A percentile compares a stretch with the other conserved stretches of the same genome.
phyloP scores from a whole-genome alignment of 2,329 filamentous ascomycete genomes.

The Curvularia spicifera region DNA sequence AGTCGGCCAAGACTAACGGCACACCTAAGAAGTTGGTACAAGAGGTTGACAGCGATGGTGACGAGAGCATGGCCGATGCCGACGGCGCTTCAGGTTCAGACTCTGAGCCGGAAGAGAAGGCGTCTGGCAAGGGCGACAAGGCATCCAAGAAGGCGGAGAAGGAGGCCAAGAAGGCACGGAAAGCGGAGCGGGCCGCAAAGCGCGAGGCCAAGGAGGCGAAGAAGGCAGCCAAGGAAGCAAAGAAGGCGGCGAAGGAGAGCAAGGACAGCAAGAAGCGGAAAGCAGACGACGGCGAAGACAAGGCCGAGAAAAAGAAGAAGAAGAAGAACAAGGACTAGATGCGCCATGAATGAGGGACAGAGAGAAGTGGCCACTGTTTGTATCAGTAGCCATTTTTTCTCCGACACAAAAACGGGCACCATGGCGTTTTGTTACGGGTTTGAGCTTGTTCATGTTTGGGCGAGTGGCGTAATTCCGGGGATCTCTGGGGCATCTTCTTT shows the following conservation, averaged over 20 bases:
- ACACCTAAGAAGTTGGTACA: constrained; percentile 55
- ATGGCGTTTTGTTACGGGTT: constrained; percentile 26
- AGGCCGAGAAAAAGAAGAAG: constrained; percentile 68
- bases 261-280: constrained; percentile 59
- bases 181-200: constrained; percentile 49
- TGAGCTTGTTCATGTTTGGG: constrained; percentile 23
- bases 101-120: constrained; percentile 43
- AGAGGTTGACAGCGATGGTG: constrained; percentile 54
- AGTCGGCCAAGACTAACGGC: constrained; percentile 52
- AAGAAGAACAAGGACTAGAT: constrained; percentile 59
- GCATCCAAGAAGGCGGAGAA: constrained; percentile 51
- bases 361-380: constrained; percentile 5
- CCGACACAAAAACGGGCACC: constrained; percentile 22
- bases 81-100: constrained; percentile 48
- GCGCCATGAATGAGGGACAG: constrained; percentile 8
- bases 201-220: constrained; percentile 59
- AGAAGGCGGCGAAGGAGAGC: constrained; percentile 62
- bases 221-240: constrained; percentile 58
- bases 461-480: constrained; percentile 24
- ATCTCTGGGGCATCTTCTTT: constrained; percentile 13
- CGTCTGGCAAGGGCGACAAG: constrained; percentile 44
- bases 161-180: constrained; percentile 54
- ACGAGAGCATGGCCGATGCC: constrained; percentile 49
- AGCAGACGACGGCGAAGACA: constrained; percentile 25
- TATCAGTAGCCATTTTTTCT: constrained; percentile 21